Conservation (phyloP, 2,329 filamentous ascomycete species). For the Fonsecaea pugnacius region DNA sequence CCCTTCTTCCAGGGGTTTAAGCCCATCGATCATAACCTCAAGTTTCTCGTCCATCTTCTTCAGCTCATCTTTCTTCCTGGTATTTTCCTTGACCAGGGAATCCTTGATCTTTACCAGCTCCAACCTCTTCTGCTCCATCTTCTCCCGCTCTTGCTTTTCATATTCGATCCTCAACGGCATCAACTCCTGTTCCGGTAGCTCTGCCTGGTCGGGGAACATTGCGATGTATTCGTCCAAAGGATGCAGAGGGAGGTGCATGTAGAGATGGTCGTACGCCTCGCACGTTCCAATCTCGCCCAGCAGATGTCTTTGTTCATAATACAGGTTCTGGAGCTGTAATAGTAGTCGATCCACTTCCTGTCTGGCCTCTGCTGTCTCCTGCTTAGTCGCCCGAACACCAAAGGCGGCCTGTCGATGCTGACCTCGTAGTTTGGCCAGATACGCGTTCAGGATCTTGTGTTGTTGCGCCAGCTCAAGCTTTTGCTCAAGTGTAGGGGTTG, state of each 20-base stretch:
- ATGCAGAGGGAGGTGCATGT: slow-evolving; percentile 83
- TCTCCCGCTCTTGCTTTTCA: slow-evolving; percentile 81
- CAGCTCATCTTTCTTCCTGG: slow-evolving; percentile 89
- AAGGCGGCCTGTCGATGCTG: slow-evolving; percentile 82
- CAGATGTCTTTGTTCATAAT: slow-evolving; percentile 92
- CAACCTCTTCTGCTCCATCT: slow-evolving; percentile 81
- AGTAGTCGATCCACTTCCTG: slow-evolving; percentile 91
- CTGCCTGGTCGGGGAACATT: slow-evolving; percentile 73
- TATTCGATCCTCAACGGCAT: slow-evolving; percentile 92
- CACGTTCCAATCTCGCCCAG: slow-evolving; percentile 88
- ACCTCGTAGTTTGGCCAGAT: slow-evolving; percentile 78
- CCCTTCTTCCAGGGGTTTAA: slow-evolving; percentile 33
- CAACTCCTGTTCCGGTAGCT: slow-evolving; percentile 74
- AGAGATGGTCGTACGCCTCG: slow-evolving; percentile 90
- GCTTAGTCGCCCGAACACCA: slow-evolving; percentile 81
- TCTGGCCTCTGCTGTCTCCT: slow-evolving; percentile 80
- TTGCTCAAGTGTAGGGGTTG: slow-evolving; percentile 56
- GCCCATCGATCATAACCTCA: slow-evolving; percentile 85
- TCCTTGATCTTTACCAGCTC: slow-evolving; percentile 75
- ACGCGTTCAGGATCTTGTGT: slow-evolving; percentile 78
- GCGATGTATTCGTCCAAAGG: slow-evolving; percentile 78
- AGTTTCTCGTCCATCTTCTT: slow-evolving; percentile 88
- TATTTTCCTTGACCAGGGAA: slow-evolving; percentile 74
- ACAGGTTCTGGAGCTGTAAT: slow-evolving; percentile 90
- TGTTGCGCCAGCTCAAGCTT: slow-evolving; percentile 68